Evolutionary conservation across 2,329 filamentous ascomycete genomes (phyloP).

Genomic region (Aspergillus awamori): DNA sequence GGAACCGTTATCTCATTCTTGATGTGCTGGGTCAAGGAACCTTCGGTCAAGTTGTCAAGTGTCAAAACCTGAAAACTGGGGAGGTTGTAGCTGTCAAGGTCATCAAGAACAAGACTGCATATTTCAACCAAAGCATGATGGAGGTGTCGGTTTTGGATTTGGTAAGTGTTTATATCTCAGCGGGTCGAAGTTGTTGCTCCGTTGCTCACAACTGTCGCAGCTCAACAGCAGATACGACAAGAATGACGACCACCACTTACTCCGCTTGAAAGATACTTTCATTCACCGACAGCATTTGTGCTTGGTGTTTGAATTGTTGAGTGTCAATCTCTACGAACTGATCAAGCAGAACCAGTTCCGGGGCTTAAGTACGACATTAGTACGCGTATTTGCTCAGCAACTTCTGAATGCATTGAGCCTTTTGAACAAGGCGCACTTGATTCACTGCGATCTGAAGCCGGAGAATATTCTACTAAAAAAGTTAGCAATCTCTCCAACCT

Average conservation of each 20-base stretch:
- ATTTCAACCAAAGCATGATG: slow-evolving; percentile 99
- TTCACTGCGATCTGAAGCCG: slow-evolving; percentile 97
- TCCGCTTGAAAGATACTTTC: slow-evolving; percentile 95
- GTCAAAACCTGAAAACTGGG: slow-evolving; percentile 96
- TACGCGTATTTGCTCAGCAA: slow-evolving; percentile 96
- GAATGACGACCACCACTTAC: slow-evolving; percentile 95
- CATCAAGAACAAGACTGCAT: slow-evolving; percentile 97
- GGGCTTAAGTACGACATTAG: slow-evolving; percentile 91
- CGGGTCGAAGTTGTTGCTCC: slow-evolving; percentile 1
- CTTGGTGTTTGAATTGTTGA: slow-evolving; percentile 92
- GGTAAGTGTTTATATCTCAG: slow-evolving; percentile 55
- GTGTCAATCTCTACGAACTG: slow-evolving; percentile 95
- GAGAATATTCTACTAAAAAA: slow-evolving; percentile 98
- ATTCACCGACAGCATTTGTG: slow-evolving; percentile 97
- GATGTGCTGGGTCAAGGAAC: slow-evolving; percentile 97
- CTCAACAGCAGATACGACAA: slow-evolving; percentile 99
- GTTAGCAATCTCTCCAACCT: slow-evolving; percentile 44
- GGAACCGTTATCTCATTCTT: slow-evolving; percentile 93
- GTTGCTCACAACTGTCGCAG: slow-evolving; percentile 50
- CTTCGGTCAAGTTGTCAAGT: slow-evolving; percentile 98
- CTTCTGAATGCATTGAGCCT: slow-evolving; percentile 88
- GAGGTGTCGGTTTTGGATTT: slow-evolving; percentile 96
- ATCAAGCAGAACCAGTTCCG: slow-evolving; percentile 99
- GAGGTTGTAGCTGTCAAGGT: slow-evolving; percentile 99
- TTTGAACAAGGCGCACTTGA: slow-evolving; percentile 92